These are phyloP conservation scores for Tylopilus vinaceipallidus DNA, from an alignment of 768 basidiomycete genomes.

Conservation along the genomic window DNA sequence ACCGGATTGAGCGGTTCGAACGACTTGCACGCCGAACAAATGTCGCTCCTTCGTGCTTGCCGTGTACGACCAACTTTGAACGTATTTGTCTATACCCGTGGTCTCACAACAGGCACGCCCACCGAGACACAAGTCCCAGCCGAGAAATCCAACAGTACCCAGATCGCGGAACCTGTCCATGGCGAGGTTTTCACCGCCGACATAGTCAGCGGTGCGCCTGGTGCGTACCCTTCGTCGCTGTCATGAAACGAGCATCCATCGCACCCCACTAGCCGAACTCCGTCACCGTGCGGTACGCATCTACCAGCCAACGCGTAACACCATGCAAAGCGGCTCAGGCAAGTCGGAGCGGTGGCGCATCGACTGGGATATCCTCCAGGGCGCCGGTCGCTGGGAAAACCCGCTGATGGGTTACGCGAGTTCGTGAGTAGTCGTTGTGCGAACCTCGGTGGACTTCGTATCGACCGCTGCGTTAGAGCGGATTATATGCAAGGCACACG, in stretches of 20 bases:
- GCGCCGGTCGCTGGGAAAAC: conserved; percentile 95
- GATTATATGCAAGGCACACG: conserved; percentile 96
- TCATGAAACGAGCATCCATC: not conserved
- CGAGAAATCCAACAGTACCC: conserved; percentile 27
- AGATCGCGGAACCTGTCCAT: conserved; percentile 46
- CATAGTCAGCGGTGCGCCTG: conserved; percentile 80
- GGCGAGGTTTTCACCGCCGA: conserved; percentile 74
- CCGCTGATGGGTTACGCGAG: conserved; percentile 96
- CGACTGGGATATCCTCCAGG: conserved; percentile 90
- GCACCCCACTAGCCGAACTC: conserved; percentile 63
- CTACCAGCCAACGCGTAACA: conserved; percentile 89
- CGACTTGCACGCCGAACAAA: conserved; percentile 19
- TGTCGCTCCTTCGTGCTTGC: conserved; percentile 57
- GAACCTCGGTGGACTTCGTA: not conserved
- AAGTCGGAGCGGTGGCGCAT: conserved; percentile 90
- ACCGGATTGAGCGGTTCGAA: conserved; percentile 1
- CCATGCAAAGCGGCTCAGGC: conserved; percentile 90
- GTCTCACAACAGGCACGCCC: conserved; percentile 18
- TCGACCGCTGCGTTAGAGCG: conserved; percentile 48
- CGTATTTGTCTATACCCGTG: conserved; percentile 14
- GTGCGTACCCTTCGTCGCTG: conserved; percentile 41
- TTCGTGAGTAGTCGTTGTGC: conserved; percentile 58
- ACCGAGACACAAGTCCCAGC: conserved; percentile 22
- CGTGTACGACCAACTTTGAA: conserved; percentile 29
- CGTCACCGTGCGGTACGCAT: conserved; percentile 87